Percentiles rank a stretch among this genome's conserved stretches.
Conservation (phyloP, 78 protist species). For the Bigelowiella natans region DNA sequence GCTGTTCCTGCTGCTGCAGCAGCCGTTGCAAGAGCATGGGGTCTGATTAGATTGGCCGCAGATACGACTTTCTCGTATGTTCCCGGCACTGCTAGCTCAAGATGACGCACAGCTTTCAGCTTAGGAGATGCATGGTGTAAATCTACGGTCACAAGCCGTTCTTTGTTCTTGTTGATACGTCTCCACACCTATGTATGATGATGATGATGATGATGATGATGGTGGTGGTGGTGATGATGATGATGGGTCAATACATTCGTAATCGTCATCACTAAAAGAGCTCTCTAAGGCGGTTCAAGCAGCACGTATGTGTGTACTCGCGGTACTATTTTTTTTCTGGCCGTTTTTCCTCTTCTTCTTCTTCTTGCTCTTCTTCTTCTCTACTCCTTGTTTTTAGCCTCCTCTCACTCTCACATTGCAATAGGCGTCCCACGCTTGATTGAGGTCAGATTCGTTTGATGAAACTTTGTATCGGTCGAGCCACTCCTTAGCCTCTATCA, state of each 20-base stretch:
- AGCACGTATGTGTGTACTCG: too few relatives aligned
- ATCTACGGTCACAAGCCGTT: background rate
- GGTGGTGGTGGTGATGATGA: background rate
- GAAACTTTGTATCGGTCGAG: background rate
- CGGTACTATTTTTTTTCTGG: too few relatives aligned
- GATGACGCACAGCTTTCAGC: slow-evolving; percentile 30
- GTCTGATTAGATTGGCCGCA: too few relatives aligned
- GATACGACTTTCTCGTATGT: slow-evolving; percentile 27
- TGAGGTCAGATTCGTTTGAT: background rate
- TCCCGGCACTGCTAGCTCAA: slow-evolving; percentile 94
- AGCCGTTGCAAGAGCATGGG: too few relatives aligned
- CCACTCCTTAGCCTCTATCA: slow-evolving; percentile 6
- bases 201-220: background rate
- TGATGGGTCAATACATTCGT: too few relatives aligned
- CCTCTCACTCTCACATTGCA: too few relatives aligned
- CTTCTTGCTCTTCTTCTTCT: too few relatives aligned
- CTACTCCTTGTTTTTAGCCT: too few relatives aligned
- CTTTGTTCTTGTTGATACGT: background rate
- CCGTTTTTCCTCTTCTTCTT: too few relatives aligned
- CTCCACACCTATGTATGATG: background rate
- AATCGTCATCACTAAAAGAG: too few relatives aligned
- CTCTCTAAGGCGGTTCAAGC: too few relatives aligned
- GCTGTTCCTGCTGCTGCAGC: too few relatives aligned
- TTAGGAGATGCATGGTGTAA: background rate
- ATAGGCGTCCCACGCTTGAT: background rate